Conservation (phyloP, 345 rosid genomes). For the Eucalyptus brandiana region DNA sequence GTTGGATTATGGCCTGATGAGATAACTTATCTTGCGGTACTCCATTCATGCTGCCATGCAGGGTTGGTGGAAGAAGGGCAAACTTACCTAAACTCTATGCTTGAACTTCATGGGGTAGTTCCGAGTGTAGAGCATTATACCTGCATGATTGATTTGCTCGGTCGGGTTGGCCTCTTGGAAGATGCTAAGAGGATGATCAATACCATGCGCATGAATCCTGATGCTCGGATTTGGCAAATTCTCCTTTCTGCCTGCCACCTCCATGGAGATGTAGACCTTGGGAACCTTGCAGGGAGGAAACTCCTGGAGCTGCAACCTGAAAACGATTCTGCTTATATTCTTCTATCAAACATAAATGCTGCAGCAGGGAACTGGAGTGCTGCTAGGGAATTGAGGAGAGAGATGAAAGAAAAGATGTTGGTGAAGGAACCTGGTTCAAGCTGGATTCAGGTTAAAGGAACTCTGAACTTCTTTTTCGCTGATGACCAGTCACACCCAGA, state of each 20-base stretch:
- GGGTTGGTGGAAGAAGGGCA: slow-evolving; percentile 24
- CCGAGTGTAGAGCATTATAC: slow-evolving; percentile 29
- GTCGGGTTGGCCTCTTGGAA: slow-evolving; percentile 25
- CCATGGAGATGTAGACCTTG: slow-evolving; percentile 14
- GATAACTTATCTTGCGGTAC: slow-evolving; percentile 27
- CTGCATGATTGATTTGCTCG: slow-evolving; percentile 27
- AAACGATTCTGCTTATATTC: slow-evolving; percentile 19
- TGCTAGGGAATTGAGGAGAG: slow-evolving; percentile 25
- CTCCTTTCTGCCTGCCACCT: slow-evolving; percentile 23
- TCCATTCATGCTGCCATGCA: slow-evolving; percentile 34
- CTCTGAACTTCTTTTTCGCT: slow-evolving; percentile 7
- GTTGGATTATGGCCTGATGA: slow-evolving; percentile 26
- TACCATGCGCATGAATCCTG: slow-evolving; percentile 24
- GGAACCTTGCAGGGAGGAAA: slow-evolving; percentile 22
- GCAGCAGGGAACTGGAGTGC: slow-evolving; percentile 24
- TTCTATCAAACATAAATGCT: slow-evolving; percentile 36
- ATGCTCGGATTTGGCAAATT: slow-evolving; percentile 28
- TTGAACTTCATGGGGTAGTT: slow-evolving; percentile 9
- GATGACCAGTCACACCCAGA: slow-evolving; percentile 15
- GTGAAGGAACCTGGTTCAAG: slow-evolving; percentile 28
- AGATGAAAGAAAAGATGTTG: slow-evolving; percentile 24
- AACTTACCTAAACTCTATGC: slow-evolving; percentile 5
- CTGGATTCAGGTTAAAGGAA: slow-evolving; percentile 18
- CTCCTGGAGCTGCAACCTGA: slow-evolving; percentile 30
- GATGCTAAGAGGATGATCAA: slow-evolving; percentile 19